phyloP scores from a whole-genome alignment of 1,284 basidiomycete genomes.

The Apiotrichum laibachii region DNA sequence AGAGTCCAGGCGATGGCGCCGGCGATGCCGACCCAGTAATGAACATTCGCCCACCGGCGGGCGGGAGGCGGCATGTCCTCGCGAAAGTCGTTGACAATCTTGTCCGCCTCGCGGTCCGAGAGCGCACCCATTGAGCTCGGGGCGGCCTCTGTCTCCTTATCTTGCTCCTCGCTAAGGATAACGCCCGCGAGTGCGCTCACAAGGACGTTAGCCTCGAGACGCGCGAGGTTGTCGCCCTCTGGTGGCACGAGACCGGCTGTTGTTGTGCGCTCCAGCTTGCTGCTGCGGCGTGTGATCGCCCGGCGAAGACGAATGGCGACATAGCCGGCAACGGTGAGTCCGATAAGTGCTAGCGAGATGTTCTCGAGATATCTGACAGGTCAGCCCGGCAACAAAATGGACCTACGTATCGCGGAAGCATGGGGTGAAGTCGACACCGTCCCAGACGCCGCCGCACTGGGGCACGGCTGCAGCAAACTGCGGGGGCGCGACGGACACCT shows the following conservation, averaged over 20 bases:
- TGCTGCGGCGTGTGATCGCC: background rate
- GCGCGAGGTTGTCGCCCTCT: constrained; percentile 31
- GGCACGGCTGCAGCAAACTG: background rate
- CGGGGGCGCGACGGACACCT: too few relatives aligned
- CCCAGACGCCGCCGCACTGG: constrained; percentile 36
- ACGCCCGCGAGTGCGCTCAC: constrained; percentile 30
- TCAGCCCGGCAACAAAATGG: background rate
- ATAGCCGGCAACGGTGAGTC: constrained; percentile 21
- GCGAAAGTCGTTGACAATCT: constrained; percentile 34
- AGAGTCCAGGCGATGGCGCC: constrained; percentile 32
- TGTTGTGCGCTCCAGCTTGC: background rate
- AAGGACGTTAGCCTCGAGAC: constrained; percentile 44
- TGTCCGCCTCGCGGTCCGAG: constrained; percentile 27
- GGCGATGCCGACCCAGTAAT: constrained; percentile 24
- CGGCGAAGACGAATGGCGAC: background rate
- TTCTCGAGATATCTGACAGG: constrained; percentile 34
- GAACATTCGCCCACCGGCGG: constrained; percentile 24
- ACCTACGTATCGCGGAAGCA: constrained; percentile 49
- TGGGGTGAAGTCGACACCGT: constrained; percentile 51
- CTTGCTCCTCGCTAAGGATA: background rate
- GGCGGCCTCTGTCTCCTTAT: background rate
- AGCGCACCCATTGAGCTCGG: constrained; percentile 1
- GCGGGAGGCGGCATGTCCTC: constrained; percentile 11
- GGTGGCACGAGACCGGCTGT: constrained; percentile 30
- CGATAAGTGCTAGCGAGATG: constrained; percentile 37